Percentiles rank a stretch among this genome's conserved stretches.
These are phyloP conservation scores for Hericium alpestre DNA, from an alignment of 768 basidiomycete species.

Conservation along the genomic window DNA sequence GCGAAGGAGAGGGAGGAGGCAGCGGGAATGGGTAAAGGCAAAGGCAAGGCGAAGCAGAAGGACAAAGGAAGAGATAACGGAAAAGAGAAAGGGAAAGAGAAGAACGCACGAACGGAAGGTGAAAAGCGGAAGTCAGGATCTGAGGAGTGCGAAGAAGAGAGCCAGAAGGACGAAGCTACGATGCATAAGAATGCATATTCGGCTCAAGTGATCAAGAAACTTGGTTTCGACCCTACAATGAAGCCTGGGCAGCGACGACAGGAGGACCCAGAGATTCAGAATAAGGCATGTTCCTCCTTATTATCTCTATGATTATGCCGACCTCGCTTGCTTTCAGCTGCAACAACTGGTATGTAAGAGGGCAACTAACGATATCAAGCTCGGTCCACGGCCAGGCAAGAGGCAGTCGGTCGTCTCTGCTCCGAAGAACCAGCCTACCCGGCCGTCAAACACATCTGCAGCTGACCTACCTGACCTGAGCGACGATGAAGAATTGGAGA, in stretches of 20 bases:
- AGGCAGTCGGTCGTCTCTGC: conserved; percentile 51
- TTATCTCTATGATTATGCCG: background rate
- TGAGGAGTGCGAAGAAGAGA: background rate
- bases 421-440: conserved; percentile 14
- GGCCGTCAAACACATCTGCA: background rate
- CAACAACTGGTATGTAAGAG: conserved; percentile 45
- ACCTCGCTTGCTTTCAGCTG: conserved; percentile 28
- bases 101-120: conserved; percentile 13
- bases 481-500: conserved; percentile 22
- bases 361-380: conserved; percentile 37
- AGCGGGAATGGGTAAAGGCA: conserved; percentile 5
- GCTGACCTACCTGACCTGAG: conserved; percentile 18
- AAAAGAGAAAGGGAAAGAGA: conserved; percentile 11
- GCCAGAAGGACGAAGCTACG: background rate
- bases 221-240: conserved; percentile 72
- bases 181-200: conserved; percentile 38
- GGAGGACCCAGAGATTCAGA: conserved; percentile 30
- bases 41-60: conserved; percentile 10
- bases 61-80: conserved; percentile 2
- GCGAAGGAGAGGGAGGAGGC: conserved; percentile 5
- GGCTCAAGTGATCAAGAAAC: conserved; percentile 51
- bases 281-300: conserved; percentile 38
- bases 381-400: conserved; percentile 56
- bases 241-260: conserved; percentile 38
- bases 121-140: background rate